phyloP scores from a whole-genome alignment of 257 asterid species.

The Buddleja alternifolia region DNA sequence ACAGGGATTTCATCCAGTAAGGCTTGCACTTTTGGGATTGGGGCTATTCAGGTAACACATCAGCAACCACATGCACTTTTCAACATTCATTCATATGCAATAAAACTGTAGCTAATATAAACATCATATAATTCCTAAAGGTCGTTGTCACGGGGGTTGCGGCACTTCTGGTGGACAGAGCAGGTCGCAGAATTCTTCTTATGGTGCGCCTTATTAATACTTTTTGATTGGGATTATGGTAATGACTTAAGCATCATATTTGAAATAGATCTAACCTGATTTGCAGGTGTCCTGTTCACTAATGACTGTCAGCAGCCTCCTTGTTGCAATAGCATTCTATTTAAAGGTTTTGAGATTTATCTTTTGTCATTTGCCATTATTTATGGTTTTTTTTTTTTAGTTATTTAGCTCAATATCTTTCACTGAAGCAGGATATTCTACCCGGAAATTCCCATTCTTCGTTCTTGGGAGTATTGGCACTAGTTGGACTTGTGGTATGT shows the following conservation, averaged over 20 bases:
- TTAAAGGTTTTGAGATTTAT: constrained; percentile 46
- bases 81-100: neutral
- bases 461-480: constrained; percentile 50
- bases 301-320: constrained; percentile 66
- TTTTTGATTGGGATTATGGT: neutral
- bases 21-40: constrained; percentile 81
- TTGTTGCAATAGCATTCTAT: constrained; percentile 72
- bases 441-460: constrained; percentile 45
- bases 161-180: constrained; percentile 67
- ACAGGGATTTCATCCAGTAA: constrained; percentile 76
- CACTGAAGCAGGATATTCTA: constrained; percentile 48
- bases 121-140: constrained; percentile 37
- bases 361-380: neutral
- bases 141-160: constrained; percentile 75
- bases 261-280: constrained; percentile 12
- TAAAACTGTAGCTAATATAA: neutral
- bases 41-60: constrained; percentile 73
- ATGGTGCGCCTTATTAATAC: constrained; percentile 46
- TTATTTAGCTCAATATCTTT: neutral
- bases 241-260: constrained; percentile 4
- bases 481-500: constrained; percentile 76
- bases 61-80: neutral
- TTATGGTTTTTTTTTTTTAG: neutral
- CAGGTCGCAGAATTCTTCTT: constrained; percentile 88
- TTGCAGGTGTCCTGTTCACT: constrained; percentile 65